Base-by-base conservation (phyloP, 495 filamentous ascomycete genomes). In the Penicillium goetzii region DNA sequence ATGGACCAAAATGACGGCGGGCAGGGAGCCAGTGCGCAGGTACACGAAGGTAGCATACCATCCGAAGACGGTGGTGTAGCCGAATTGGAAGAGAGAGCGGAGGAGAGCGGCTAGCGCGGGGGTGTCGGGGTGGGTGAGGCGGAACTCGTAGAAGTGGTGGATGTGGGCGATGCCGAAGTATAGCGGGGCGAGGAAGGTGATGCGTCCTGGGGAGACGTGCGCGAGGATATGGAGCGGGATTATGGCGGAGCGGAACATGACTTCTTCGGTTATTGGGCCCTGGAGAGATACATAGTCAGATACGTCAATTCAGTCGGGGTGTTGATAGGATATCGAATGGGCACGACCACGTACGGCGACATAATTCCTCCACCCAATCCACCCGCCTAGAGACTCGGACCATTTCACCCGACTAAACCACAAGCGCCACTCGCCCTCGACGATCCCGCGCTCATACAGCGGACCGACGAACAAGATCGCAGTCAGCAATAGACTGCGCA, bases 111-210 rank as follows among this genome's bases (percentile, higher is more conserved):
- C 78, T 5, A 81, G 43, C 14, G 85, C 65, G 6, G 89, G 82
- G 2, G 88, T 87, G 63, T 86, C 80, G 17, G 94, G 92, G 69
- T 97, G 85, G 0, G 88, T 90, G 11, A 96, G 78, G 33, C 88
- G 86, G 79, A 94, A 97, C 78, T 99, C 95, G 78, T 97, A 97
- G 75, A 93, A 92, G 78, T 98, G 95, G 76, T 99, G 94, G 30
- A 97, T 75, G 78, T 99, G 95, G 12, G 93, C 92, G 54, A 99
- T 90, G 58, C 96, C 95, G 73, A 99, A 99, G 76, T 96, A 90
- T 11, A 98, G 76, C 2, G 95, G 95, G 0, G 90, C 87, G 9
- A 91, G 73, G 74, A 95, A 92, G 68, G 97, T 82, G 65, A 91
- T 87, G 5, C 76, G 79, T 0, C 74, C 75, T 2, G 87, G 74